phyloP scores from a whole-genome alignment of 768 basidiomycete species.

The Russula olivacea region DNA sequence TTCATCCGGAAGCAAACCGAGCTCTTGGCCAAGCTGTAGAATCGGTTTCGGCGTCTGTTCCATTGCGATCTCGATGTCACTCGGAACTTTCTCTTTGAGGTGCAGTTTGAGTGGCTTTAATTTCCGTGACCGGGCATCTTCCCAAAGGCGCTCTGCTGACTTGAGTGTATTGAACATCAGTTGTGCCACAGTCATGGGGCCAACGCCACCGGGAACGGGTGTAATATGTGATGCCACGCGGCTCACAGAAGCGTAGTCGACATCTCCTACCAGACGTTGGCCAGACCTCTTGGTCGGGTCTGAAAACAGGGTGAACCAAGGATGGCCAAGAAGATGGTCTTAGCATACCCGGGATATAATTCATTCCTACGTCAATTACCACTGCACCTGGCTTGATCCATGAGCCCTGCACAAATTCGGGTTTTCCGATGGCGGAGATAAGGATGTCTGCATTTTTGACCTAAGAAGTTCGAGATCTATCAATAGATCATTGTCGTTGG shows the following conservation, averaged over 20 bases:
- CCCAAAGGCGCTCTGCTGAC: slow-evolving; percentile 79
- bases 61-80: slow-evolving; percentile 94
- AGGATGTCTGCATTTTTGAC: slow-evolving; percentile 84
- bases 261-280: slow-evolving; percentile 93
- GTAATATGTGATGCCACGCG: slow-evolving; percentile 85
- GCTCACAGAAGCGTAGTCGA: slow-evolving; percentile 76
- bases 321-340: slow-evolving; percentile 28
- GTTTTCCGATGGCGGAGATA: slow-evolving; percentile 93
- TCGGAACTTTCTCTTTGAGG: slow-evolving; percentile 82
- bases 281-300: slow-evolving; percentile 92
- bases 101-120: slow-evolving; percentile 75
- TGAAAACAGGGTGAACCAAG: neutral
- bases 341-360: slow-evolving; percentile 75
- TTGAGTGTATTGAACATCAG: slow-evolving; percentile 92
- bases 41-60: slow-evolving; percentile 92
- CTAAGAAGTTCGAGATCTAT: slow-evolving; percentile 34
- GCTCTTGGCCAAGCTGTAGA: slow-evolving; percentile 75
- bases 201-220: slow-evolving; percentile 97
- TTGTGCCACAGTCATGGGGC: slow-evolving; percentile 99
- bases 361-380: slow-evolving; percentile 97
- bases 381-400: slow-evolving; percentile 96
- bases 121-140: slow-evolving; percentile 56
- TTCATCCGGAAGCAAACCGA: slow-evolving; percentile 81
- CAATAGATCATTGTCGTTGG: neutral
- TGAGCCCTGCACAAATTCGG: slow-evolving; percentile 83